Evolutionary conservation across 2,329 filamentous ascomycete species (phyloP).

Genomic region (Colletotrichum lupini): DNA sequence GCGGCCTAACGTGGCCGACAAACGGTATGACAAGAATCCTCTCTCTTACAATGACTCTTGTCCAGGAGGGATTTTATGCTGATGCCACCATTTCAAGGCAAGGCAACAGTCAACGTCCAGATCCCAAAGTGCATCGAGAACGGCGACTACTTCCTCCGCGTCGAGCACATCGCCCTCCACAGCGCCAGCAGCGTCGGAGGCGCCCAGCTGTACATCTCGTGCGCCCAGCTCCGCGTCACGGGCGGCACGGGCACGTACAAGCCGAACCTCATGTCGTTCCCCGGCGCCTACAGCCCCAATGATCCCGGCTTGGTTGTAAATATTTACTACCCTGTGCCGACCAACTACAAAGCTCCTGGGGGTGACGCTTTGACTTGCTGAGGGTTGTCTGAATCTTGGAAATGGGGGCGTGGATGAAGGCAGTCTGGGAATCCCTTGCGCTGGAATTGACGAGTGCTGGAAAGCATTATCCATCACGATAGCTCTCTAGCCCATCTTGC

Average conservation of each 20-base stretch:
- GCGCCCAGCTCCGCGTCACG: slow-evolving; percentile 53
- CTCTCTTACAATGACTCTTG: background rate
- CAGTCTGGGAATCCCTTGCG: too few species aligned
- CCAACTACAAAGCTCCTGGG: slow-evolving; percentile 45
- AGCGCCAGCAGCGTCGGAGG: slow-evolving; percentile 51
- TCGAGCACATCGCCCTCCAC: slow-evolving; percentile 61
- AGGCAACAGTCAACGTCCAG: slow-evolving; percentile 48
- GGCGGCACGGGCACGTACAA: slow-evolving; percentile 52
- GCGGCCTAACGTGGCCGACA: slow-evolving; percentile 53
- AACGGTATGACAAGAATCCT: slow-evolving; percentile 40
- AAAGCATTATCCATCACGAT: background rate
- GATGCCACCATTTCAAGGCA: slow-evolving; percentile 36
- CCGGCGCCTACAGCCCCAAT: slow-evolving; percentile 52
- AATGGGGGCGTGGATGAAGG: background rate
- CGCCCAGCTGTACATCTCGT: slow-evolving; percentile 59
- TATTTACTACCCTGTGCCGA: slow-evolving; percentile 55
- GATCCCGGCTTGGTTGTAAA: slow-evolving; percentile 56
- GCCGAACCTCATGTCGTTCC: slow-evolving; percentile 53
- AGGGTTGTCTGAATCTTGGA: slow-evolving; percentile 48
- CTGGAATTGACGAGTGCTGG: background rate
- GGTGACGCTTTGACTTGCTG: slow-evolving; percentile 35
- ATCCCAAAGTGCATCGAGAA: slow-evolving; percentile 56
- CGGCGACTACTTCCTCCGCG: slow-evolving; percentile 61
- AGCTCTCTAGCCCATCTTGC: background rate
- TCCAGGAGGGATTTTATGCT: background rate